phyloP scores from a whole-genome alignment of 352 stramenopile species.

The Elongisporangium anandrum region DNA sequence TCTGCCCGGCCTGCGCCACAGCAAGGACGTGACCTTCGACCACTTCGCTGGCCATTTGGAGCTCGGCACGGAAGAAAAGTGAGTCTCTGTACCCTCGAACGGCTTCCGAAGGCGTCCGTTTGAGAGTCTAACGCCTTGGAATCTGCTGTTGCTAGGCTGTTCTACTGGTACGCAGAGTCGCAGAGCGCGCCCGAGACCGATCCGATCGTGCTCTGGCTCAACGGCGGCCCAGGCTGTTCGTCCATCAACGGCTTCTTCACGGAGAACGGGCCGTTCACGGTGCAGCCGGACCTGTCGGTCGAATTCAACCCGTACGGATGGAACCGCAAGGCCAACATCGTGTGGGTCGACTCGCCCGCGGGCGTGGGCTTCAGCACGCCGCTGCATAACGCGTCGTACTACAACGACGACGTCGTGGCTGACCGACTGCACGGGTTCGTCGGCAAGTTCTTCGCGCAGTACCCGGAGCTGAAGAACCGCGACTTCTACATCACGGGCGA shows the following conservation, averaged over 20 bases:
- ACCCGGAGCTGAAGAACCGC: conserved; percentile 40
- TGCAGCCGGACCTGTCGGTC: conserved; percentile 40
- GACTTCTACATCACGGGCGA: conserved; percentile 86
- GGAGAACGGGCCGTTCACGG: conserved; percentile 68
- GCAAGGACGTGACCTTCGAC: conserved; percentile 36
- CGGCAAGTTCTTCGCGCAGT: conserved; percentile 63
- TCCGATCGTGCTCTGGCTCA: conserved; percentile 89
- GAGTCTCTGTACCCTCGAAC: too few species aligned
- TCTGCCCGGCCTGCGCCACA: conserved; percentile 43
- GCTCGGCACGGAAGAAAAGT: conserved; percentile 41
- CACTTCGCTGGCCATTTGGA: conserved; percentile 57
- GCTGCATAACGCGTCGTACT: conserved; percentile 43
- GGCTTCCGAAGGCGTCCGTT: too few species aligned
- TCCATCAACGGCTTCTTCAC: conserved; percentile 82
- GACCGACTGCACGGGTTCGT: conserved; percentile 60
- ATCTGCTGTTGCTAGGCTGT: too few species aligned
- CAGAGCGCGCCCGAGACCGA: conserved; percentile 39
- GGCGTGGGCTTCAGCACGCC: conserved; percentile 80
- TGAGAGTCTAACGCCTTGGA: too few species aligned
- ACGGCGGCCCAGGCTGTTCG: conserved; percentile 87
- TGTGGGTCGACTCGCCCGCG: conserved; percentile 88
- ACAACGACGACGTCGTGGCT: conserved; percentile 49
- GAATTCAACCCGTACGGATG: conserved; percentile 78
- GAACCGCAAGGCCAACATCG: conserved; percentile 84
- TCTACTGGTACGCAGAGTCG: conserved; percentile 74